Conservation (phyloP, 345 rosid genomes). For the Zanthoxylum bungeanum region DNA sequence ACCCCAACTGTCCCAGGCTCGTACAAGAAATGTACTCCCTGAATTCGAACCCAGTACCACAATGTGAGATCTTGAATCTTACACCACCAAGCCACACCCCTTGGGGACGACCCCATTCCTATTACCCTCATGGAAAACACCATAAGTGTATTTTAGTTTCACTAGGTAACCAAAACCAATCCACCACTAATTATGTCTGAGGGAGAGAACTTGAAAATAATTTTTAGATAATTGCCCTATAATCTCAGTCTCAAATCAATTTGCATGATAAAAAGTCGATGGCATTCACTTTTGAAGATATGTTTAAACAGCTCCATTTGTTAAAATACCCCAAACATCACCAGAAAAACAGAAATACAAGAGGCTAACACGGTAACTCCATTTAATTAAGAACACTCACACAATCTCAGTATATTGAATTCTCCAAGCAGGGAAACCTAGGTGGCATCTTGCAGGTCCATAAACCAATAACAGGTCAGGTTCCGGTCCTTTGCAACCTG, state of each 20-base stretch:
- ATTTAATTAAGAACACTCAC: conserved; percentile 37
- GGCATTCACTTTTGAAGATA: background rate
- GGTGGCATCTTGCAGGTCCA: conserved; percentile 86
- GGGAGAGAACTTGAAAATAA: background rate
- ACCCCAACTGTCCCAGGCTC: too few species aligned
- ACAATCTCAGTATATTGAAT: conserved; percentile 83
- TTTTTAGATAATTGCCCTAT: background rate
- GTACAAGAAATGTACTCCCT: too few species aligned
- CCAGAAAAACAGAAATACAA: background rate
- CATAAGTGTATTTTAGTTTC: background rate
- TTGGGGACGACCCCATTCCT: too few species aligned
- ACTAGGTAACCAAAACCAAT: background rate
- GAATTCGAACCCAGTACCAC: too few species aligned
- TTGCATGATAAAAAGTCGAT: background rate
- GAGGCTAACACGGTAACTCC: background rate
- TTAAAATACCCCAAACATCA: background rate
- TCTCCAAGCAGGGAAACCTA: conserved; percentile 96
- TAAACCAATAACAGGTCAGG: conserved; percentile 83
- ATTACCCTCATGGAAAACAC: too few species aligned
- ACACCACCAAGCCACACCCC: too few species aligned
- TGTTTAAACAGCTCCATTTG: background rate
- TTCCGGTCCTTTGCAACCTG: conserved; percentile 66
- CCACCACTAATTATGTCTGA: background rate
- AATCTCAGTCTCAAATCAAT: background rate
- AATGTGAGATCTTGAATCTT: too few species aligned